Percentiles rank a stretch among this genome's conserved stretches.
Conservation (phyloP, 2,329 filamentous ascomycete species). For the Exophiala oligosperma region DNA sequence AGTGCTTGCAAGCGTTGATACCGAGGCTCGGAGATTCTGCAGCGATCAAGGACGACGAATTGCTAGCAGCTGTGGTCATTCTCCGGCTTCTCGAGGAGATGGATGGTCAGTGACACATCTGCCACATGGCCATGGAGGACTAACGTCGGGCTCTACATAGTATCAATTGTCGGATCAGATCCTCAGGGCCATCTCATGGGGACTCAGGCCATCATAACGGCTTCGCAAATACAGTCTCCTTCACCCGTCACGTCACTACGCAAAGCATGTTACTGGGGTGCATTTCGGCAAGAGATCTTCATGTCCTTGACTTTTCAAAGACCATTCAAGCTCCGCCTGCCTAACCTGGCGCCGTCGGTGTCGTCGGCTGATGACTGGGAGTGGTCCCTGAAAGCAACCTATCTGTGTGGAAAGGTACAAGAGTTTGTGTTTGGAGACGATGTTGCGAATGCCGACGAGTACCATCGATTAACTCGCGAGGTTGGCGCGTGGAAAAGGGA, state of each 20-base stretch:
- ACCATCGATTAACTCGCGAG: neutral
- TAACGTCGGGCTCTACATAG: neutral
- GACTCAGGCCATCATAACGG: conserved; percentile 8
- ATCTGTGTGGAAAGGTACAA: conserved; percentile 9
- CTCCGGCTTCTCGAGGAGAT: conserved; percentile 30
- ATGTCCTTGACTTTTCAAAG: conserved; percentile 4
- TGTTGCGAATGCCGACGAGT: neutral
- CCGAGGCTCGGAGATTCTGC: conserved; percentile 6
- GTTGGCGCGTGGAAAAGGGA: conserved; percentile 2
- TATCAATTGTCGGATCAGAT: conserved; percentile 4
- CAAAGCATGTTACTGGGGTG: conserved; percentile 11
- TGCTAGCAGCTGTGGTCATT: conserved; percentile 31
- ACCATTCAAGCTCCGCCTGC: conserved; percentile 8
- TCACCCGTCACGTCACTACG: conserved; percentile 3
- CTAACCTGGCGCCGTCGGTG: neutral
- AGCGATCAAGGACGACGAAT: conserved; percentile 20
- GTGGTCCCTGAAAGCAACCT: conserved; percentile 5
- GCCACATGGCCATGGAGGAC: neutral
- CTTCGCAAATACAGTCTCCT: conserved; percentile 4
- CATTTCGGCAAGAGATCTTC: conserved; percentile 13
- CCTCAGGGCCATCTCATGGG: conserved; percentile 9
- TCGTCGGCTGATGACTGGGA: conserved; percentile 4
- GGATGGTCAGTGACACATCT: conserved; percentile 20
- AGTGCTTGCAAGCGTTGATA: conserved; percentile 9
- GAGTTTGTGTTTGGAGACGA: conserved; percentile 4